Base-by-base conservation (phyloP, 2,329 filamentous ascomycete genomes). In the Verticillium nonalfalfae region DNA sequence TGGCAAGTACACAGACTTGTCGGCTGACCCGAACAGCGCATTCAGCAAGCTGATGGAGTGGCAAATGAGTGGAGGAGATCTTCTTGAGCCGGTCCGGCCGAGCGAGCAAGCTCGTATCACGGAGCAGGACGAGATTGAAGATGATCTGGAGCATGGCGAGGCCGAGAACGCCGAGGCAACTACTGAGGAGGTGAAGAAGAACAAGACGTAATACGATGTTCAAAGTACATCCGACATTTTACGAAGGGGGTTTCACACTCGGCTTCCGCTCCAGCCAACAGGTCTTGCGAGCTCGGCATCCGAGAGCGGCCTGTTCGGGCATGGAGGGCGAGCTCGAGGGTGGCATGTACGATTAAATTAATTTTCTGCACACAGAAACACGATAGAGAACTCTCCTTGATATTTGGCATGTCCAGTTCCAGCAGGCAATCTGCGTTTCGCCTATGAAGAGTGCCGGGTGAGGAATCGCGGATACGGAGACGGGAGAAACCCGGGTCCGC, bases 31-130 rank as follows among this genome's bases (percentile, higher is more conserved):
- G 15, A 79, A 89, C 10, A 96, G 94, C 59, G 92, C 93, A 1
- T 99, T 99, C 72, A 94, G 88, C 68, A 95, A 90, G 76, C 81
- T 99, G 59, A 99, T 99, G 95, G 94, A 98, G 76, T 98, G 93
- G 93, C 95, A 99, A 77, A 90, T 98, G 86, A 95, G 85, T 68
- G 94, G 93, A 13, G 90, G 90, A 9, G 92, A 96, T 61, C 70
- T 80, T 9, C 74, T 80, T 0, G 73, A 81, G 4, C 18, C 59
- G 45, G n/a, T 18, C 7, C 61, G 62, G 4, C 45, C 60, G 7
- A 55, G 54, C 35, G 76, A 78, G 38, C 71, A 64, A 57, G 73
- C 74, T 4, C 74, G 78, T 62, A 78, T 85, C 52, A 80, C 79
- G 0, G 81, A 85, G 69, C 73, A 69, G 4, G 82, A 85, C 69